Conservation (phyloP, 352 stramenopile species). For the Phytophthora fragariaefolia region DNA sequence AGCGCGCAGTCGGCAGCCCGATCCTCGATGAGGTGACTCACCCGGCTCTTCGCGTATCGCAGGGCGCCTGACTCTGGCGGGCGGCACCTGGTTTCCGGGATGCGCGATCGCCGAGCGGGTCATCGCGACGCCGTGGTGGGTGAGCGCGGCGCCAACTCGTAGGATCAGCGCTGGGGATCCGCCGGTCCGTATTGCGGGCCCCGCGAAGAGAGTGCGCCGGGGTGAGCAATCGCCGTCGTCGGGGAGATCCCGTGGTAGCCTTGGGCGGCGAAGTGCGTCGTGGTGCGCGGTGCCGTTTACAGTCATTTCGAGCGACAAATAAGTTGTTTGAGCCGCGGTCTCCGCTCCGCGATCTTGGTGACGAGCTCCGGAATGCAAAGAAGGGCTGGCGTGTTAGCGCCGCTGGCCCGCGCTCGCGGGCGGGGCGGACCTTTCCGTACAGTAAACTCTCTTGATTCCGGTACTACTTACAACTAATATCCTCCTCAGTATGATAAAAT, state of each 20-base stretch:
- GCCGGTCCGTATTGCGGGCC: conserved; percentile 14
- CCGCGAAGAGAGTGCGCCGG: not conserved
- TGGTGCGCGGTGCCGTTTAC: not conserved
- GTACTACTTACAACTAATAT: no score
- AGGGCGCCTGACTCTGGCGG: conserved; percentile 10
- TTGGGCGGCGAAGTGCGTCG: not conserved
- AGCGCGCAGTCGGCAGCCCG: no score
- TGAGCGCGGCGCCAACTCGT: conserved; percentile 22
- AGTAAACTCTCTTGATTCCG: no score
- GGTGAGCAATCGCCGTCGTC: conserved; percentile 1
- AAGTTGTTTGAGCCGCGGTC: conserved; percentile 1
- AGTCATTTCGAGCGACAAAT: no score
- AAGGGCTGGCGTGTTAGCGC: conserved; percentile 28
- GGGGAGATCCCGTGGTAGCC: not conserved
- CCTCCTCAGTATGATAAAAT: no score
- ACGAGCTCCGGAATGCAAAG: conserved; percentile 38
- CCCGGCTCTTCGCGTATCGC: conserved; percentile 40
- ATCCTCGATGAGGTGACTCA: conserved; percentile 28
- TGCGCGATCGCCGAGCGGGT: conserved; percentile 5
- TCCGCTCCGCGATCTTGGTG: conserved; percentile 29
- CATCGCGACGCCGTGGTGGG: conserved; percentile 14
- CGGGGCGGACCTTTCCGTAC: conserved; percentile 26
- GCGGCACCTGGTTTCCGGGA: conserved; percentile 36
- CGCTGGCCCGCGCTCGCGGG: no score
- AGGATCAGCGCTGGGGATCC: conserved; percentile 26